These are phyloP conservation scores for Acorus calamus DNA, from an alignment of 106 monocot species.

Conservation along the genomic window DNA sequence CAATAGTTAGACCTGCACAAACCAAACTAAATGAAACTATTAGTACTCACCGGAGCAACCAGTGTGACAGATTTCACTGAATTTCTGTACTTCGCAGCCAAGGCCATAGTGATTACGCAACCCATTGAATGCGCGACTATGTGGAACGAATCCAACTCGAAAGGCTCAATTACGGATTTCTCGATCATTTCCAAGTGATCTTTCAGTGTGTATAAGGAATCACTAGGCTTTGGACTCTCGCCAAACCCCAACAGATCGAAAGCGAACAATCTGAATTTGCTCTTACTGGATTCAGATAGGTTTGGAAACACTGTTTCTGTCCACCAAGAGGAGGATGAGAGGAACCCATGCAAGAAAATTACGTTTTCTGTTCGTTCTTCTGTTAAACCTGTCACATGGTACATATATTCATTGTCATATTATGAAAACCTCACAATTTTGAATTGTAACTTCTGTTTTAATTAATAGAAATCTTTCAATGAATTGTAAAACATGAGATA, in stretches of 20 bases:
- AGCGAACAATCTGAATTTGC: constrained; percentile 37
- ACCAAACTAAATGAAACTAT: no score
- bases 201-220: constrained; percentile 44
- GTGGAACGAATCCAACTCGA: constrained; percentile 49
- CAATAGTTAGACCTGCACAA: no score
- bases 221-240: constrained; percentile 59
- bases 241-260: constrained; percentile 91
- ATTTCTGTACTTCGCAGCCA: constrained; percentile 49
- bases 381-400: background rate
- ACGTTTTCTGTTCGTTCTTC: constrained; percentile 27
- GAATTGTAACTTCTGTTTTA: no score
- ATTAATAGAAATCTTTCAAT: no score
- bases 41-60: constrained; percentile 53
- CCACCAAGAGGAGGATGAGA: constrained; percentile 77
- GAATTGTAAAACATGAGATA: no score
- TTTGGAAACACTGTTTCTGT: constrained; percentile 54
- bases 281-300: constrained; percentile 24
- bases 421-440: no score
- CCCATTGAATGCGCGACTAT: constrained; percentile 90
- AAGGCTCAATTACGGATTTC: constrained; percentile 24
- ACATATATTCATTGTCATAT: no score
- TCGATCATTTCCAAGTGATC: constrained; percentile 67
- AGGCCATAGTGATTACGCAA: constrained; percentile 49
- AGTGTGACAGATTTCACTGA: constrained; percentile 60
- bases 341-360: constrained; percentile 75